Evolutionary conservation across 1,284 basidiomycete species (phyloP).

Genomic region (Marasmius tenuissimus): DNA sequence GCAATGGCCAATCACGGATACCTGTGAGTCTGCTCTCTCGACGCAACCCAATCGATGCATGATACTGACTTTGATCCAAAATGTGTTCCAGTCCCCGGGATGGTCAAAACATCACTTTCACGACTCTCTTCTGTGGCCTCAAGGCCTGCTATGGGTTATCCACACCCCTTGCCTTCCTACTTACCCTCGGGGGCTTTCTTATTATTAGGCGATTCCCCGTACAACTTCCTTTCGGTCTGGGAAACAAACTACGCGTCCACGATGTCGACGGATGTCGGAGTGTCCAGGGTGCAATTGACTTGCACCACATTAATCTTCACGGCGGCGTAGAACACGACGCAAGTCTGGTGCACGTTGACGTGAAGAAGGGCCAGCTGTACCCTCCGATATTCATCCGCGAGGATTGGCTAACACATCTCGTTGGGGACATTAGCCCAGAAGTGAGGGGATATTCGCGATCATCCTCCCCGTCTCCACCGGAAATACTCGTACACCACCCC

Average conservation of each 20-base stretch:
- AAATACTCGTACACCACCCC: background rate
- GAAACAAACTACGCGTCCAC: background rate
- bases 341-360: constrained; percentile 45
- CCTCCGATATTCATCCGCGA: constrained; percentile 29
- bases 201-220: background rate
- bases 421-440: background rate
- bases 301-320: constrained; percentile 10
- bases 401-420: background rate
- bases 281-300: constrained; percentile 5
- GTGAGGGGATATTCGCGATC: background rate
- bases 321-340: constrained; percentile 30
- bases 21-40: constrained; percentile 8
- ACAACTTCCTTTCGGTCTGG: background rate
- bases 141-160: constrained; percentile 9
- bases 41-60: no score
- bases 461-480: background rate
- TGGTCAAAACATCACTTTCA: constrained; percentile 9
- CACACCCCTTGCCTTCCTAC: constrained; percentile 10
- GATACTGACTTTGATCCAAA: background rate
- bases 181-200: constrained; percentile 10
- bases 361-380: constrained; percentile 29
- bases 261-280: background rate
- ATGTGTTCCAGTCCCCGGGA: constrained; percentile 8
- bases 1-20: constrained; percentile 17
- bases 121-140: constrained; percentile 1